Evolutionary conservation across 352 stramenopile genomes (phyloP), one percentile per base, ranked within the genome.

Genomic region (Phytophthora colocasiae): DNA sequence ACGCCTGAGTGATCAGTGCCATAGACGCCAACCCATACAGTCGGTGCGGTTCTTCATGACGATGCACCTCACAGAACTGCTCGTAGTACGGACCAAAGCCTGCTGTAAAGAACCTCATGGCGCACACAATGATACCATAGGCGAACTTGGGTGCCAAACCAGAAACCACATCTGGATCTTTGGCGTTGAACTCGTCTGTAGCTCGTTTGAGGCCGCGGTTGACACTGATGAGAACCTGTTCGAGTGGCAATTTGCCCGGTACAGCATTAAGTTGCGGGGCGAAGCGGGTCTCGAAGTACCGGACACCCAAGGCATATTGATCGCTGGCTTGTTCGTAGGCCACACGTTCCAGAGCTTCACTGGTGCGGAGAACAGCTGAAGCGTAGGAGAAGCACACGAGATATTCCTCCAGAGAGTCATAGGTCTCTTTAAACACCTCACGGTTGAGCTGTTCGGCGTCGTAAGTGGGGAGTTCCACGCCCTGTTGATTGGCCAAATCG

Each of bases 81-180:
- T 83, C 53, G 59, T 95, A 96, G 73, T 96, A 97, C 19, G 87
- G 87, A 34, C 81, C 82, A 57, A 95, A 93, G 3, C 71, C 75
- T n/a, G 72, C 58, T 6, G 87, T 87, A 71, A 97, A 97, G 72
- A 91, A 93, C 40, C 90, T 77, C 90, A 97, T 97, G 9, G 87
- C 90, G 53, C 90, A 97, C 27, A 92, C 86, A 52, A 97, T 96
- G 54, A 97, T 95, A 52, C 90, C 86, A 44, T 95, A 97, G 19
- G 76, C 80, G 72, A 90, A 95, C 3, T 31, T 65, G 3, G 89
- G 90, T 9, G 86, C 89, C 15, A 81, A 57, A 11, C 77, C 85
- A 27, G 58, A 80, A 14, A 63, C 54, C 19, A 88, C 80, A 40
- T 92, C 73, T 2, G 50, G 45, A 54, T 91, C 80, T 12, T 62